Evolutionary conservation across 2,329 filamentous ascomycete genomes (phyloP), one percentile per base, ranked within the genome.

Genomic region (Fusarium nematophilum): DNA sequence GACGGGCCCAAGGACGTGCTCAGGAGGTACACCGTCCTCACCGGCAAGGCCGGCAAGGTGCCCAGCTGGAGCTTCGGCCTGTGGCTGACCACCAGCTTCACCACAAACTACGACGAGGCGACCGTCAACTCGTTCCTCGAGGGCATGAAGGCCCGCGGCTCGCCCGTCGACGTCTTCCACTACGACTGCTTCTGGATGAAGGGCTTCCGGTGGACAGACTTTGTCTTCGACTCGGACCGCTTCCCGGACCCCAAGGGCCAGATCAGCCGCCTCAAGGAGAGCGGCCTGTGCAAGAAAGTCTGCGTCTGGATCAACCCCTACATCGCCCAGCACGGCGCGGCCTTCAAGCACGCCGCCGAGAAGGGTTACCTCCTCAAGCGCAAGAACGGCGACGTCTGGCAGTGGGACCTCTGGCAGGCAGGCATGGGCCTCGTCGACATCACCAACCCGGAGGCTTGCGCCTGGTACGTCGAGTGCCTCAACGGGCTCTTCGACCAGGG

Each of bases 141-240:
- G 64, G 88, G 88, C 9, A 91, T 92, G 85, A 82, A 81, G 58
- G 78, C 83, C 42, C 83, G 87, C 2, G 82, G 84, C 38, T 89
- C 88, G 13, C 86, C 87, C 0, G 81, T 92, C 2, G 85, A 89
- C 30, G 88, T 91, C 3, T 91, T 92, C 73, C 90, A 92, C 72
- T 92, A 89, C 62, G 89, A 92, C 70, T 90, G 86, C 72, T 92
- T 91, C 80, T 92, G 89, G 89, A 87, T 92, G 81, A 87, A 87
- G 59, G 87, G 86, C 2, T 91, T 90, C 70, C 85, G 86, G 51
- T 92, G 89, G 89, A 90, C 88, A 54, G 89, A 91, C 72, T 91
- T 92, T 62, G 81, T 87, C 44, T 92, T 91, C 75, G 87, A 90
- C 66, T 76, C 81, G 2, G 83, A 87, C 39, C 84, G 84, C 64